phyloP scores from a whole-genome alignment of 371 early-diverging fungal species.

The Apophysomyces sp. region DNA sequence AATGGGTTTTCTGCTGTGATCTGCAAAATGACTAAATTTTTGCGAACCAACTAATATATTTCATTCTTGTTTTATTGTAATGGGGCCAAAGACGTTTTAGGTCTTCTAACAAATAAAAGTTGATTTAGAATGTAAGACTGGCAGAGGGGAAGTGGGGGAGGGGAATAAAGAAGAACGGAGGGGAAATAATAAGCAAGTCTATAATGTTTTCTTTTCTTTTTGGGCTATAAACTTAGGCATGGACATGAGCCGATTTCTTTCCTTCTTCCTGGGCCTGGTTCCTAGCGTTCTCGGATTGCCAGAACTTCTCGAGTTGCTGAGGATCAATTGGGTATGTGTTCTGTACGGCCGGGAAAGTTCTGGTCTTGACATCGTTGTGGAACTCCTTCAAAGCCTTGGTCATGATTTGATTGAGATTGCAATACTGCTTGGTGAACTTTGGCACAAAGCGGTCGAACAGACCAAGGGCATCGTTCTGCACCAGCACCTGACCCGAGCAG shows the following conservation, averaged over 20 bases:
- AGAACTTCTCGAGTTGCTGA: conserved; percentile 54
- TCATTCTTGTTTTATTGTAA: too few species aligned
- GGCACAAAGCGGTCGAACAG: conserved; percentile 82
- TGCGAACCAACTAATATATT: too few species aligned
- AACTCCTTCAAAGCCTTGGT: conserved; percentile 71
- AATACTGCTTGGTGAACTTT: conserved; percentile 91
- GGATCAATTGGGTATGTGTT: conserved; percentile 76
- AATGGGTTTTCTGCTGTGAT: too few species aligned
- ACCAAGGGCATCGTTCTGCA: conserved; percentile 87
- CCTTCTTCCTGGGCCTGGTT: conserved; percentile 11
- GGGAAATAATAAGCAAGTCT: background rate
- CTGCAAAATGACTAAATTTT: too few species aligned
- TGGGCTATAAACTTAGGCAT: background rate
- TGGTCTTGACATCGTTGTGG: conserved; percentile 71
- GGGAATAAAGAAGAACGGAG: background rate
- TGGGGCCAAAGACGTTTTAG: too few species aligned
- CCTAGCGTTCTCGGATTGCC: conserved; percentile 14
- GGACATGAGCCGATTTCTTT: background rate
- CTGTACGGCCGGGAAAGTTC: conserved; percentile 77
- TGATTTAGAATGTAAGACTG: background rate
- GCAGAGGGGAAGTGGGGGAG: background rate
- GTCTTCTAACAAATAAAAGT: too few species aligned
- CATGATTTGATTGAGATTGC: conserved; percentile 70
- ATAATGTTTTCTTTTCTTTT: too few species aligned
- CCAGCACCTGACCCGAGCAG: conserved; percentile 93